Evolutionary conservation across 768 basidiomycete species (phyloP), one percentile per base, ranked within the genome.

Genomic region (Goffeauzyma gilvescens): DNA sequence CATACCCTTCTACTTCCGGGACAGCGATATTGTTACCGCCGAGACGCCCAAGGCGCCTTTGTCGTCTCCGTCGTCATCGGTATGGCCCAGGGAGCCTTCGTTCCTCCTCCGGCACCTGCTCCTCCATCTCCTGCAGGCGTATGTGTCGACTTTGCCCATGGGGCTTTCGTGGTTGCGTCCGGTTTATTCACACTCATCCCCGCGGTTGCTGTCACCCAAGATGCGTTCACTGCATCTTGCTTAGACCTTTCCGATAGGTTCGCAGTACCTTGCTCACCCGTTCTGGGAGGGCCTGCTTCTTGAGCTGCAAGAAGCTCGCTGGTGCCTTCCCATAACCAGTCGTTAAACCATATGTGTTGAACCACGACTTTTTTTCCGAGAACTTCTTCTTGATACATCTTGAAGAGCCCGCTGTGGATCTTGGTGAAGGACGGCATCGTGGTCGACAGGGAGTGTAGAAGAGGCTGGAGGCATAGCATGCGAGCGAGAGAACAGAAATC

Each of bases 331-430:
- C 56, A 57, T 6, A 34, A 21, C 51, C 51, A 55, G 12, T 52
- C 58, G 4, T 57, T 57, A 5, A 60, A 39, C 51, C 51, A 60
- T 18, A 95, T 68, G 58, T 93, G 87, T 60, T 96, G 89, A 3
- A 95, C 84, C 4, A 95, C 90, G n/a, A 95, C 89, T 13, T 82
- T 73, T 64, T 95, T 95, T 13, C 78, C 76, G 31, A 95, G 68
- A 10, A 95, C 87, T 63, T 98, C 90, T 6, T 77, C 86, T 75
- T 84, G 75, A 60, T 90, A 96, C 90, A 98, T 95, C 67, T 90
- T 93, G 61, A 84, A 75, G 43, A 96, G 59, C 6, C 93, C 87
- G 26, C 72, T 72, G 63, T 86, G 81, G 27, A 86, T 85, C 65
- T 95, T 98, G 34, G 66, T 68, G 85, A 85, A 98, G 50, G 72